Evolutionary conservation across 441 rosid genomes (phyloP).

Genomic region (Monsonia emarginata): DNA sequence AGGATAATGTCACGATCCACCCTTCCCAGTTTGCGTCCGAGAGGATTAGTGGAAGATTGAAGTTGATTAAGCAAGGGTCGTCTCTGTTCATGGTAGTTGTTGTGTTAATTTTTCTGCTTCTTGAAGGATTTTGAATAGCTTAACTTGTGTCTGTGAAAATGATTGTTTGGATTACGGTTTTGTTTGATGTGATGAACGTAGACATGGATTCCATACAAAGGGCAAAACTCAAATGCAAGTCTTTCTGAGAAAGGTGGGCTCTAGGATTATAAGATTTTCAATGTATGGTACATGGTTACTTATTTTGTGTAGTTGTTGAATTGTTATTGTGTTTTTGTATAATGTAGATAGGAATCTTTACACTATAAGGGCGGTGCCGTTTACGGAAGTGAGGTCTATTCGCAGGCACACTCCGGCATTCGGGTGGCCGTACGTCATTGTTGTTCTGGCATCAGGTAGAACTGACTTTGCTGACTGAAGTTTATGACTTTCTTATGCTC

Average conservation of each 20-base stretch:
- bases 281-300: constrained; percentile 3
- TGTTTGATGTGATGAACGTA: constrained; percentile 21
- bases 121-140: not conserved
- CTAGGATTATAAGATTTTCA: not conserved
- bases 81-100: constrained; percentile 57
- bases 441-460: constrained; percentile 82
- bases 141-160: not conserved
- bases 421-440: constrained; percentile 91
- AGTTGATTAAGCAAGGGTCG: constrained; percentile 70
- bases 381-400: constrained; percentile 71
- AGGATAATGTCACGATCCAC: constrained; percentile 86
- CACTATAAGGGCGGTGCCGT: constrained; percentile 71
- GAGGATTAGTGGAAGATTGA: constrained; percentile 84
- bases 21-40: constrained; percentile 85
- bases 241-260: constrained; percentile 67
- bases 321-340: constrained; percentile 14
- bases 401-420: constrained; percentile 78
- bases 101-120: not conserved
- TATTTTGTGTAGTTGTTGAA: constrained; percentile 10
- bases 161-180: not conserved
- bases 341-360: constrained; percentile 72
- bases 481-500: not conserved
- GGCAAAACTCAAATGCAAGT: constrained; percentile 52
- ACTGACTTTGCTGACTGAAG: not conserved
- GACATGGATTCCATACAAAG: constrained; percentile 95